Conservation (phyloP, 768 basidiomycete genomes). For the Lyophyllum decastes region DNA sequence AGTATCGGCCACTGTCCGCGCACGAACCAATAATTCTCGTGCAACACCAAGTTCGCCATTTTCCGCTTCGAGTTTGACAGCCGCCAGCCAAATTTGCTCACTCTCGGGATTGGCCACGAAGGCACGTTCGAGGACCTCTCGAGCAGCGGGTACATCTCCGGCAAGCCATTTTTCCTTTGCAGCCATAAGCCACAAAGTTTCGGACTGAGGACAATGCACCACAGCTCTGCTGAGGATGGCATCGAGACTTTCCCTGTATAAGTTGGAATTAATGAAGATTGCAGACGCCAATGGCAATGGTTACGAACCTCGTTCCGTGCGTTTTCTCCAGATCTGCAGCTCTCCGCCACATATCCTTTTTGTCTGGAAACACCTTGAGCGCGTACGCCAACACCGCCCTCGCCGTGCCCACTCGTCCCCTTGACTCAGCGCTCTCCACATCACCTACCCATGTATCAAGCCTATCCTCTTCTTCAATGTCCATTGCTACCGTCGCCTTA, state of each 20-base stretch:
- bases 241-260: conserved; percentile 72
- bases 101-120: conserved; percentile 96
- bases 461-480: conserved; percentile 93
- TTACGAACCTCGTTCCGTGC: conserved; percentile 73
- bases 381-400: conserved; percentile 90
- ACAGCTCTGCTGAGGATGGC: conserved; percentile 83
- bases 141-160: conserved; percentile 89
- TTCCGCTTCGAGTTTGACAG: conserved; percentile 95
- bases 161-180: conserved; percentile 96
- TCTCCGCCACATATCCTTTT: conserved; percentile 81
- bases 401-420: conserved; percentile 79
- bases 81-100: conserved; percentile 97
- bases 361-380: conserved; percentile 87
- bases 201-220: conserved; percentile 90
- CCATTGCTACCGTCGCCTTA: conserved; percentile 91
- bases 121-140: conserved; percentile 83
- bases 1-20: conserved; percentile 88
- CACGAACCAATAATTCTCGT: conserved; percentile 82
- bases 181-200: conserved; percentile 96
- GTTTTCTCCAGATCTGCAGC: conserved; percentile 93
- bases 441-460: conserved; percentile 90
- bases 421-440: conserved; percentile 77
- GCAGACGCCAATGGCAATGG: background rate
- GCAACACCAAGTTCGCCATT: conserved; percentile 90
- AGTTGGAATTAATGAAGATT: background rate